Conservation (phyloP, 1,139 yeast genomes). For the Magnusiomyces paraingens region DNA sequence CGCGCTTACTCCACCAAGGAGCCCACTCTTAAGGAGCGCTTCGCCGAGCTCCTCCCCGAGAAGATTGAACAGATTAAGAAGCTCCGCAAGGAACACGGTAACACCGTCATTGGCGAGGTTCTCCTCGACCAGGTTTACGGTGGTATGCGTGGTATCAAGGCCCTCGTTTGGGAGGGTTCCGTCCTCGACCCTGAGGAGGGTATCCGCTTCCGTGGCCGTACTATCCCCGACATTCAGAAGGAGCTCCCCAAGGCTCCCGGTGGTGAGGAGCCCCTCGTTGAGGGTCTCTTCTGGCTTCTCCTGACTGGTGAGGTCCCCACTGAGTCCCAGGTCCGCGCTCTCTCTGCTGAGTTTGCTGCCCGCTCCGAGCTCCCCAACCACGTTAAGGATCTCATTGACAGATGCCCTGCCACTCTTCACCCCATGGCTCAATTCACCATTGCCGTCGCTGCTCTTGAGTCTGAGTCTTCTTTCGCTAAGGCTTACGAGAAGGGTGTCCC, state of each 20-base stretch:
- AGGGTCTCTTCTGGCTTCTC: slow-evolving; percentile 56
- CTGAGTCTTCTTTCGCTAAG: slow-evolving; percentile 53
- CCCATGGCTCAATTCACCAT: slow-evolving; percentile 70
- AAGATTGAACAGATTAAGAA: slow-evolving; percentile 88
- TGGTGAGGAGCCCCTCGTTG: slow-evolving; percentile 60
- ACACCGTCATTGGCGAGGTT: slow-evolving; percentile 88
- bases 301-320: slow-evolving; percentile 59
- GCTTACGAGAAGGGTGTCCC: slow-evolving; percentile 63
- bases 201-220: slow-evolving; percentile 95
- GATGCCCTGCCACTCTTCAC: slow-evolving; percentile 51
- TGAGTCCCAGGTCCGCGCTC: slow-evolving; percentile 46
- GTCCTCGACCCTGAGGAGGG: slow-evolving; percentile 98
- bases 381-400: slow-evolving; percentile 46
- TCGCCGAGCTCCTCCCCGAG: slow-evolving; percentile 86
- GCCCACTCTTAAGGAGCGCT: slow-evolving; percentile 77
- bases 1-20: slow-evolving; percentile 27
- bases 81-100: slow-evolving; percentile 83
- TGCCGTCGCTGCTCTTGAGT: slow-evolving; percentile 59
- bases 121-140: slow-evolving; percentile 96
- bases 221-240: slow-evolving; percentile 91
- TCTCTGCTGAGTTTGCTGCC: slow-evolving; percentile 52
- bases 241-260: slow-evolving; percentile 92
- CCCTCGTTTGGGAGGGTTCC: slow-evolving; percentile 98
- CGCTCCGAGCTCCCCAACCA: slow-evolving; percentile 53
- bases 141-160: slow-evolving; percentile 99